Base-by-base conservation (phyloP, 805 yeast genomes). In the Ogataea haglerorum region DNA sequence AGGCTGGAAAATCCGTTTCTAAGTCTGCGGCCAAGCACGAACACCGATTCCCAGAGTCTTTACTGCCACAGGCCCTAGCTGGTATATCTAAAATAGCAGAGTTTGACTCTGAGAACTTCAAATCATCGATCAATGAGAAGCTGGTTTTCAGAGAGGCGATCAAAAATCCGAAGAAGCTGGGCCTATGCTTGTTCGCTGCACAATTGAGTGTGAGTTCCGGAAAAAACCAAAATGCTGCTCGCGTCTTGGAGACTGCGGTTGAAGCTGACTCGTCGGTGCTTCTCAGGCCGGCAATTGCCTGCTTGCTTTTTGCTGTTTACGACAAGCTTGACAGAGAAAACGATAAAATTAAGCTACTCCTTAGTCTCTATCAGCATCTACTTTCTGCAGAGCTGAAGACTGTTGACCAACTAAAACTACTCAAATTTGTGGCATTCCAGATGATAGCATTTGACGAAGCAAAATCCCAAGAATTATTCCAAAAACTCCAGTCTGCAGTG, bases 291-390 rank as follows among this genome's bases (percentile, higher is more conserved):
- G 75, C 76, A 4, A 55, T 82, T 32, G 64, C 74, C 28, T 76
- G 78, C 19, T 60, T 72, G 5, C 58, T 80, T 21, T 64, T 73
- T 8, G 65, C 75, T 10, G 53, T 81, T 6, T 77, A 74, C 55
- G 82, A 76, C 46, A 45, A 57, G 10, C 57, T 70, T 31, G 70
- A 73, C 30, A 63, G 73, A 33, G 56, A 56, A 21, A 55, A 56
- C 32, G 56, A 63, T 34, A 65, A 64, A 17, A 38, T 46, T 2
- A 54, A 53, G 2, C 51, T 73, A 14, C 59, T 74, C 33, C 36
- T 48, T 5, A 49, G 52, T 16, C 54, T 71, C 14, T 53, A 57
- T 42, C 56, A 59, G 4, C 44, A 50, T 12, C 43, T 56, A 16
- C 34, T 47, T 10, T 32, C 32, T 15, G 36, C 38, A 6, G 47